Conservation (phyloP, 176 grass and related monocot species). For the Cymbopogon citratus region DNA sequence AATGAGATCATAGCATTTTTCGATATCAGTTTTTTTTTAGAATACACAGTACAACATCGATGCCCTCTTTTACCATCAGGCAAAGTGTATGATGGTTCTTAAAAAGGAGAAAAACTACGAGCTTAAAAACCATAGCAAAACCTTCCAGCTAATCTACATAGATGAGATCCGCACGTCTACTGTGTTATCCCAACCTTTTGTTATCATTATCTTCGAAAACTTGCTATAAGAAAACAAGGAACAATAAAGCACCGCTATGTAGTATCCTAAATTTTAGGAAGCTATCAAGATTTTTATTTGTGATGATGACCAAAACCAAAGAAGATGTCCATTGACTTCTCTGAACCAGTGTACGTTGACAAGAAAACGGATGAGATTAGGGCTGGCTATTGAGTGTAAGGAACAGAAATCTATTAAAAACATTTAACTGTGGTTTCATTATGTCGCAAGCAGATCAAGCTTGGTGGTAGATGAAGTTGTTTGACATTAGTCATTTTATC, state of each 20-base stretch:
- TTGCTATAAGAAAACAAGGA: conserved; percentile 3
- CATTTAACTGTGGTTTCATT: not conserved
- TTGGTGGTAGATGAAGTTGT: not conserved
- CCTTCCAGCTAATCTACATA: not conserved
- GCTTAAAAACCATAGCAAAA: not conserved
- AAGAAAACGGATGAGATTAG: not conserved
- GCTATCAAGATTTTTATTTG: not conserved
- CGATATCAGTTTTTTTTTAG: not conserved
- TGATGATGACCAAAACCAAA: conserved; percentile 4
- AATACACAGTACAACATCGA: no score
- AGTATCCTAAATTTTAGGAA: not conserved
- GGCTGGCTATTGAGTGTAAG: not conserved
- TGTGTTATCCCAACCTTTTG: not conserved
- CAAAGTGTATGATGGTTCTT: not conserved
- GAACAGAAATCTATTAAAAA: not conserved
- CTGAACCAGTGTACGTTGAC: not conserved
- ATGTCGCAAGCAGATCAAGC: not conserved
- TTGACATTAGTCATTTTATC: not conserved
- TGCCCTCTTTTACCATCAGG: not conserved
- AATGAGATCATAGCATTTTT: not conserved
- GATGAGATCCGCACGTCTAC: not conserved
- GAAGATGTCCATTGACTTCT: conserved; percentile 18
- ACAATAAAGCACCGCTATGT: not conserved
- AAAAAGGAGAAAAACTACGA: not conserved
- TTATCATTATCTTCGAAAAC: conserved; percentile 21